Base-by-base conservation (phyloP, 2,329 filamentous ascomycete species). In the Neonectria ditissima region DNA sequence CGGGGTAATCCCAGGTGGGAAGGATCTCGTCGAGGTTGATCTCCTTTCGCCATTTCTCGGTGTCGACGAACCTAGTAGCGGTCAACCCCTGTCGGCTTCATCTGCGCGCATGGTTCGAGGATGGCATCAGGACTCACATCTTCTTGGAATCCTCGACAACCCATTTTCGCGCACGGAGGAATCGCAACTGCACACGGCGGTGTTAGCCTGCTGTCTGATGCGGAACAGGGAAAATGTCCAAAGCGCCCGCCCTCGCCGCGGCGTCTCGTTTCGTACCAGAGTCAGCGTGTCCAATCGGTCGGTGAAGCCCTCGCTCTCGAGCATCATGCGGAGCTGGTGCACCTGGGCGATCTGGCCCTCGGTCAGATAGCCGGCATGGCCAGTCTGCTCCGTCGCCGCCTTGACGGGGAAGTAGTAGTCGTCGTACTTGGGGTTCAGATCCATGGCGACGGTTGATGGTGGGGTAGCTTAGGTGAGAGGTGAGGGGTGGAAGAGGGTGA, bases 111-210 rank as follows among this genome's bases (percentile, higher is more conserved):
- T 65, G 45, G 59, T 67, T 67, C 67, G 66, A 70, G 64, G 44
- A 55, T 22, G 28, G 14, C 11, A 43, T 30, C 62, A 53, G 30
- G 18, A 60, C 72, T 74, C 56, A 97, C 96, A 99, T 99, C 76
- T 91, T 82, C 87, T 97, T 96, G 70, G 94, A 80, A 30, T 88
- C 82, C 73, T 91, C 86, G 66, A 97, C 92, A 80, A 97, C 92
- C 80, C 97, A 99, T 86, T 98, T 98, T 77, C 96, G 89, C 60
- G 96, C 96, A 78, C 96, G 89, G 75, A 99, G 85, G 83, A 97
- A 97, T 77, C 94, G 91, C 77, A 97, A 84, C 90, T 94, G 57
- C 39, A 53, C 16, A 16, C 26, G 13, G 16, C n/a, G 13, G 45
- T 18, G 44, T 60, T 30, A 60, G 55, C 37, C 34, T 44, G 5